Conservation (phyloP, 345 rosid genomes). For the Salix arbutifolia region DNA sequence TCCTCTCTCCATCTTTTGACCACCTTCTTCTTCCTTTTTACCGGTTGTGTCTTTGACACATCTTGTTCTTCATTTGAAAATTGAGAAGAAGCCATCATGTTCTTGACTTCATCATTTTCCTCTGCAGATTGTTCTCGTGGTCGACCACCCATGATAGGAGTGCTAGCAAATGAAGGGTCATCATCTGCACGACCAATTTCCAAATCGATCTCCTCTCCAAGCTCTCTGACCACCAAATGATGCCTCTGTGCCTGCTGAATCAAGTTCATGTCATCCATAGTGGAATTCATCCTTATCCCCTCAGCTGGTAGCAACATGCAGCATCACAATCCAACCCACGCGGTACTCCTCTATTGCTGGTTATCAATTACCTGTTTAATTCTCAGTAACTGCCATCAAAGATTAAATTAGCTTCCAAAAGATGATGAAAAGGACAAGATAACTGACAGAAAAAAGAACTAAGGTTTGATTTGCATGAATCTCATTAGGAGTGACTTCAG, state of each 20-base stretch:
- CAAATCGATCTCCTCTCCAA: conserved; percentile 96
- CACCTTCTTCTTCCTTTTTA: conserved; percentile 92
- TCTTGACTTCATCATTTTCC: conserved; percentile 79
- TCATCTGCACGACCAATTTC: conserved; percentile 95
- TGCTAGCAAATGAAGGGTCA: conserved; percentile 74
- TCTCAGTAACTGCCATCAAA: conserved; percentile 7
- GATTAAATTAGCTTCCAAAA: neutral
- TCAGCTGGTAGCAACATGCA: conserved; percentile 81
- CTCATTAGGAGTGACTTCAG: neutral
- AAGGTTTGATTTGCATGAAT: neutral
- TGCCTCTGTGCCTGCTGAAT: conserved; percentile 97
- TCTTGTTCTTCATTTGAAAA: conserved; percentile 64
- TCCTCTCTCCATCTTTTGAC: conserved; percentile 99
- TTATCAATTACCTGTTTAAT: conserved; percentile 16
- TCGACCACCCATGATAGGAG: conserved; percentile 61
- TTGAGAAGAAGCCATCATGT: conserved; percentile 69
- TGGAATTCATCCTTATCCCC: conserved; percentile 82
- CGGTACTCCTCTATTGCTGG: conserved; percentile 22
- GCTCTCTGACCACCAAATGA: conserved; percentile 81
- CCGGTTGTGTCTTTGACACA: conserved; percentile 54
- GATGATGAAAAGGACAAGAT: neutral
- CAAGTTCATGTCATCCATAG: conserved; percentile 96
- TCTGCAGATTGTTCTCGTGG: conserved; percentile 68
- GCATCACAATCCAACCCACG: conserved; percentile 65
- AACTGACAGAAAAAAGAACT: neutral